Evolutionary conservation across 495 filamentous ascomycete species (phyloP), one percentile per base, ranked within the genome.

Genomic region (Clavariopsis aquatica): DNA sequence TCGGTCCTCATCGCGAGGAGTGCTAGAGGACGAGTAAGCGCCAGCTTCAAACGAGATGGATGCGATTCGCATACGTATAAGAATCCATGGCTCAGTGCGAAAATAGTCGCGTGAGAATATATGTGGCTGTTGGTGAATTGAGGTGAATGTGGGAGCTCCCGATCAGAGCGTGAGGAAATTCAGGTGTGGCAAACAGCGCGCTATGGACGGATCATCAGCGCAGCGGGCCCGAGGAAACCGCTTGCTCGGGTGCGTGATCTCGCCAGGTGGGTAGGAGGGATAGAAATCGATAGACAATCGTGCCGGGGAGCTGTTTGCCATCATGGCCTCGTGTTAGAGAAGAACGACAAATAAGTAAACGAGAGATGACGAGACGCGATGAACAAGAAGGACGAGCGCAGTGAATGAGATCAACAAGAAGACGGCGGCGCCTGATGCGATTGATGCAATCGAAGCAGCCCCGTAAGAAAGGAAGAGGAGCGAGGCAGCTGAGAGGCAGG

Each of bases 291-390:
- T 34, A 45, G 67, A 66, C 67, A 70, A 70, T 63, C 67, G 67
- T n/a, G 43, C 41, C 29, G 57, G 29, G 51, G 54, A 69, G 65
- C 69, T 73, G 71, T 73, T 71, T 73, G 69, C 71, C 71, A 71
- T 57, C 49, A 64, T 66, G 69, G 64, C 66, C 53, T 57, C 63
- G 65, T 57, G 71, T 73, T 71, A 73, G 71, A 71, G 49, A 63
- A 49, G 60, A 58, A 63, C 61, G 57, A 62, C 47, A 68, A 63
- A 43, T 43, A 31, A 52, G 63, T 52, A 54, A 28, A 65, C 19
- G 38, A 65, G 65, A 46, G 52, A 36, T 34, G 49, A 58, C 55
- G 27, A 58, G 34, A 52, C 17, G 45, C 51, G 55, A 68, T 23
- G 28, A 60, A 52, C 31, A 64, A 46, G 47, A 57, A 46, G 65